Percentiles rank a stretch among this genome's conserved stretches.
Evolutionary conservation across 305 asterid genomes (phyloP).

Genomic region (Fraxinus velutina): DNA sequence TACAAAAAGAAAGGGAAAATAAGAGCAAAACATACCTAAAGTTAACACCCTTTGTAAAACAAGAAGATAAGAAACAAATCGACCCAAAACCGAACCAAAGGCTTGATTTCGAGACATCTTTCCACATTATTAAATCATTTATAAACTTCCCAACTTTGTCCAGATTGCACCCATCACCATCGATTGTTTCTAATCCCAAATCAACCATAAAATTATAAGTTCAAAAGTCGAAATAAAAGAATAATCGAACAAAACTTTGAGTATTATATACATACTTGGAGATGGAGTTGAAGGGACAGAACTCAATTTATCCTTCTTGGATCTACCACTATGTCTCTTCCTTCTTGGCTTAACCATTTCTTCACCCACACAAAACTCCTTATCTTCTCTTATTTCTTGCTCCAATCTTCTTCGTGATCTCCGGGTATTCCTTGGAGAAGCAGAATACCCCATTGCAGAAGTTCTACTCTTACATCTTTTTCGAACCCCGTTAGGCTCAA

Average conservation of each 20-base stretch:
- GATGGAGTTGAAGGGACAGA: constrained; percentile 35
- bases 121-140: constrained; percentile 79
- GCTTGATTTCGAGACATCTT: constrained; percentile 83
- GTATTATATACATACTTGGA: constrained; percentile 37
- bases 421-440: constrained; percentile 59
- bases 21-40: constrained; percentile 52
- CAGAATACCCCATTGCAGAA: constrained; percentile 28
- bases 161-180: constrained; percentile 42
- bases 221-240: not conserved
- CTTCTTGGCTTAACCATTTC: constrained; percentile 60
- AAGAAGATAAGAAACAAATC: constrained; percentile 74
- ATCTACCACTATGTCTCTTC: constrained; percentile 52
- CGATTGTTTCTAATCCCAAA: constrained; percentile 33
- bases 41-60: constrained; percentile 59
- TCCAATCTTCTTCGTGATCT: constrained; percentile 63
- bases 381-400: constrained; percentile 63
- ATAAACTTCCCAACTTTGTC: constrained; percentile 49
- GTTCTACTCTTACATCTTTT: constrained; percentile 48
- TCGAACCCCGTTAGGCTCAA: constrained; percentile 41
- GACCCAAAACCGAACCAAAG: constrained; percentile 94
- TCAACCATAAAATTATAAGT: not conserved
- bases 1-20: not conserved
- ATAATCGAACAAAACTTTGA: constrained; percentile 28
- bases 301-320: constrained; percentile 48
- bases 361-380: constrained; percentile 52